Conservation (phyloP, 495 filamentous ascomycete genomes). For the Aspergillus campestris region DNA sequence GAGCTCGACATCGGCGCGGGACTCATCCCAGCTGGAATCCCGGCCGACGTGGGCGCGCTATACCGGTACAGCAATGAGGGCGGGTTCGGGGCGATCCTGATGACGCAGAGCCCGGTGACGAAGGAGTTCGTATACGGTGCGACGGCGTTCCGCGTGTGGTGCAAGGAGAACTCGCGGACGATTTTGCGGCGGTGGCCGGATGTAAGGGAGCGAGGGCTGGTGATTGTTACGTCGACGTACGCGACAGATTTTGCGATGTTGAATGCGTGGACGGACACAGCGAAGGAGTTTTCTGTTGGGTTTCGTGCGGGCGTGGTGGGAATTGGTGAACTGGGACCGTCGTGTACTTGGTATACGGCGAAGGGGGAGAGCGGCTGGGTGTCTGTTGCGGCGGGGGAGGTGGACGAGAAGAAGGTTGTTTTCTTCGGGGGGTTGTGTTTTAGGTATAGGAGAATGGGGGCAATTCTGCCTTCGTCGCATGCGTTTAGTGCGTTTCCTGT, state of each 20-base stretch:
- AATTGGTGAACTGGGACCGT: constrained; percentile 2
- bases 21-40: not conserved
- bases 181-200: constrained; percentile 1
- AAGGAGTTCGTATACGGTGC: constrained; percentile 4
- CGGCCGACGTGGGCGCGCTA: not conserved
- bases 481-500: not conserved
- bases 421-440: constrained; percentile 2
- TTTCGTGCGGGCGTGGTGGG: constrained; percentile 1
- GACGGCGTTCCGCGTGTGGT: not conserved
- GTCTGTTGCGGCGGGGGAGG: not conserved
- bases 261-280: constrained; percentile 1
- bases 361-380: constrained; percentile 2
- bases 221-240: constrained; percentile 1
- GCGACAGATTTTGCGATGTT: not conserved
- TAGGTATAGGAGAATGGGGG: not conserved
- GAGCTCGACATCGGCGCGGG: not conserved
- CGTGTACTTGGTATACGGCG: constrained; percentile 1
- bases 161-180: not conserved
- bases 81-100: constrained; percentile 1
- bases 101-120: not conserved
- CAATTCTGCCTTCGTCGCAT: not conserved
- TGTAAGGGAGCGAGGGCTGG: not conserved
- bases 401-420: not conserved
- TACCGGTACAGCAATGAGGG: constrained; percentile 1
- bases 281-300: constrained; percentile 1